These are phyloP conservation scores for Patellaria atrata DNA, from an alignment of 495 filamentous ascomycete species.

Conservation along the genomic window DNA sequence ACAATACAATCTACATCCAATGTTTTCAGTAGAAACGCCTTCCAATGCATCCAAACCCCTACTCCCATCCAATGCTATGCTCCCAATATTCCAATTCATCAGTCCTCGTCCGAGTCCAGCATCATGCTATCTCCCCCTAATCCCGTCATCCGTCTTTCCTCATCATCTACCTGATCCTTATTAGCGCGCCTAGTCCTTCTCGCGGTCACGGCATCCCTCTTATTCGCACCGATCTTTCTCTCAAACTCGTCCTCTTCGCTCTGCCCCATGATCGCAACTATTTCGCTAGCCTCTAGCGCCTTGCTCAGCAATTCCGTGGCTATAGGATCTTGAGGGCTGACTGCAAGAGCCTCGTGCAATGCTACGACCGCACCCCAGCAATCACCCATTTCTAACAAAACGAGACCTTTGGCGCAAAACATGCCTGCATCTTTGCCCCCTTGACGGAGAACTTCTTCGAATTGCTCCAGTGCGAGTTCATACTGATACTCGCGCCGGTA, in stretches of 20 bases:
- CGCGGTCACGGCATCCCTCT: slow-evolving; percentile 8
- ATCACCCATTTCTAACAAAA: slow-evolving; percentile 29
- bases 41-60: too few species aligned
- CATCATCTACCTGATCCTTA: slow-evolving; percentile 8
- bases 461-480: slow-evolving; percentile 22
- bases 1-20: too few species aligned
- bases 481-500: slow-evolving; percentile 54
- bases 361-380: slow-evolving; percentile 26
- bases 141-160: slow-evolving; percentile 4
- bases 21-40: too few species aligned
- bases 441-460: slow-evolving; percentile 56
- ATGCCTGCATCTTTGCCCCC: slow-evolving; percentile 50
- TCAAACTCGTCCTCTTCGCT: slow-evolving; percentile 20
- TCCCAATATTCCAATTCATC: too few species aligned
- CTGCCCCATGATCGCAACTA: slow-evolving; percentile 12
- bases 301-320: slow-evolving; percentile 28
- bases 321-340: slow-evolving; percentile 30
- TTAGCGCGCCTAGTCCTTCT: slow-evolving; percentile 9
- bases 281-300: slow-evolving; percentile 26
- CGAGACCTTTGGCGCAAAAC: slow-evolving; percentile 50
- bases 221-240: slow-evolving; percentile 11
- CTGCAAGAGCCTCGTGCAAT: slow-evolving; percentile 31
- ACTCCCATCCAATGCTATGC: too few species aligned
- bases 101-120: too few species aligned
- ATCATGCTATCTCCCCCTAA: slow-evolving; percentile 11